Conservation (phyloP, 2,329 filamentous ascomycete species). For the Hansfordia pulvinata region DNA sequence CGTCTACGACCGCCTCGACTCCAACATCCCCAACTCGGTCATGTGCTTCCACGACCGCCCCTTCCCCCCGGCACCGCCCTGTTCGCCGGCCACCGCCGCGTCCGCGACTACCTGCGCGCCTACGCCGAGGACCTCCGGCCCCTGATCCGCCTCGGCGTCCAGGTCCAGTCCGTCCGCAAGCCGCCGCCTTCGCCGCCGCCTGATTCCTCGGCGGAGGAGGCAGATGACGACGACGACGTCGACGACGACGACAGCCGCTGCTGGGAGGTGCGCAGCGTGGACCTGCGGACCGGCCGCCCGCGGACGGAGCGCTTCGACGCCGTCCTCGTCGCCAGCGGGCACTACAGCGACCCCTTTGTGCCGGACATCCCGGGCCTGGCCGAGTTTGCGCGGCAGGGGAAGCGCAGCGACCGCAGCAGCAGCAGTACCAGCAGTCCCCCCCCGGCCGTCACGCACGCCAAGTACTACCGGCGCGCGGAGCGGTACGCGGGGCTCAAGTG, state of each 20-base stretch:
- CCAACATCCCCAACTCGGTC: conserved; percentile 59
- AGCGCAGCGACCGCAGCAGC: conserved; percentile 11
- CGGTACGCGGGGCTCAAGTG: conserved; percentile 46
- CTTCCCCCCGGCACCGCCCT: conserved; percentile 44
- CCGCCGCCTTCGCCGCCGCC: too few species aligned
- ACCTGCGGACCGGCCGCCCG: conserved; percentile 13
- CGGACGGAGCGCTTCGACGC: conserved; percentile 37
- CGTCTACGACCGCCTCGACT: conserved; percentile 57
- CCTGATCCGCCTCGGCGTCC: conserved; percentile 45
- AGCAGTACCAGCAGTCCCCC: too few species aligned
- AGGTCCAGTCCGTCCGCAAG: conserved; percentile 36
- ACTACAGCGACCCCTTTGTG: conserved; percentile 46
- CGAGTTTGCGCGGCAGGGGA: conserved; percentile 29
- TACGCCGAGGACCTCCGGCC: conserved; percentile 47
- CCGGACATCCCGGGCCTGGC: conserved; percentile 41
- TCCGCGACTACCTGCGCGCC: conserved; percentile 50
- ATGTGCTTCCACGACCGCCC: conserved; percentile 56
- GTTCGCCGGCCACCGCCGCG: conserved; percentile 51
- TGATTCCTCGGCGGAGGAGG: too few species aligned
- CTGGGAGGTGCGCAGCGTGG: conserved; percentile 30
- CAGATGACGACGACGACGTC: too few species aligned
- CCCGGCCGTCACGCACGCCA: conserved; percentile 8
- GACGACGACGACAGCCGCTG: conserved; percentile 15
- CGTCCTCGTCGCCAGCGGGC: conserved; percentile 47
- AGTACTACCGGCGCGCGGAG: conserved; percentile 41